Evolutionary conservation across 345 rosid species (phyloP), one percentile per base, ranked within the genome.

Genomic region (Salix arbutifolia): DNA sequence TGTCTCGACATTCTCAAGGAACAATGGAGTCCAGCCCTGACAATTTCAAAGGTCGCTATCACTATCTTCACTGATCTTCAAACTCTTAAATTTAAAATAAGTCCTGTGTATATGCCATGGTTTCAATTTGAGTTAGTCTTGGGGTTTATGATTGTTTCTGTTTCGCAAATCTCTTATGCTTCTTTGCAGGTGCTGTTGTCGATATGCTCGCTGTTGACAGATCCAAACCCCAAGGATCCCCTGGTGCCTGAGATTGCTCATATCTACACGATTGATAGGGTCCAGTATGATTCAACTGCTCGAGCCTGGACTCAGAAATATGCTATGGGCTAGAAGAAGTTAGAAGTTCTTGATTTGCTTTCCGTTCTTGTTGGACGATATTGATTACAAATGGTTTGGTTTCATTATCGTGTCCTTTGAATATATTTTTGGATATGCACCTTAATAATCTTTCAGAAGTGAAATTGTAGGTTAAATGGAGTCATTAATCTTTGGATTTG

Each of bases 191-290:
- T 83, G 11, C 72, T 83, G 28, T 12, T 83, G 60, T 83, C 83
- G 1, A 83, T 83, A 80, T 80, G 86, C 58, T 83, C 83, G 4
- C 72, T 83, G 76, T 50, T 83, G 48, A 80, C 79, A 17, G 86
- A 83, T 74, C 86, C 86, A 4, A 83, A 79, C 61, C 86, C 83
- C 0, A 83, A 83, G 40, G 84, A 83, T 67, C 86, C 83, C 65
- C 73, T 80, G 28, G 86, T 83, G 50, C 79, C 81, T 25, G 83
- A 80, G 60, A 84, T 84, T 71, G 86, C 84, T 33, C 73, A 80
- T 1, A 50, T 76, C 12, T 84, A 84, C 78, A 84, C 75, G 69
- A 80, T 62, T 14, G 82, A 84, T 44, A 77, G 75, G 68, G 76
- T 65, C 31, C 78, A 72, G 80, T 84, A 84, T 37, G 82, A 84